Evolutionary conservation across 164 flowering plant genomes (phyloP), one percentile per base, ranked within the genome.

Genomic region (Vitis labrusca): DNA sequence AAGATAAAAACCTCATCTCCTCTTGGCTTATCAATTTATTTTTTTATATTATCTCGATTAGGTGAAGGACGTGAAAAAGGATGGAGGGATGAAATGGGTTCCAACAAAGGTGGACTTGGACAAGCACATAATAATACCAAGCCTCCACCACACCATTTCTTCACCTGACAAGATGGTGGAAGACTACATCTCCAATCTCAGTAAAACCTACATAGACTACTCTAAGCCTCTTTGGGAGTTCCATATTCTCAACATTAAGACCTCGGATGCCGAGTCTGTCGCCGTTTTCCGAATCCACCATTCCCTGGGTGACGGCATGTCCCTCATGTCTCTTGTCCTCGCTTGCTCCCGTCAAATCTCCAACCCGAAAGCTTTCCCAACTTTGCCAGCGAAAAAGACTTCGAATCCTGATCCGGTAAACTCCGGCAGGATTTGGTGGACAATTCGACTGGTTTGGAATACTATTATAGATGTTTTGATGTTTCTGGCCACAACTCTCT

Each of bases 231-330:
- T 87, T 0, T 91, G 96, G 96, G 96, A 91, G 1, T 71, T 86
- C 48, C 93, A 91, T 66, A 52, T 86, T 48, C 87, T 91, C 58
- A 86, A 88, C 50, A 47, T 89, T 12, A 74, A 77, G 64, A 87
- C 88, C 48, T 50, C 82, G 1, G 79, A 84, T n/a, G 86, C 90
- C 0, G 80, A 82, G 29, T 76, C 86, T 0, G 66, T 80, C 1
- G 87, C 71, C 3, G 48, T 89, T 3, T 75, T 86, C 32, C 76
- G 84, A 51, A 71, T 87, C 63, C 93, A 91, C 74, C 96, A 91
- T 72, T 89, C 97, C 0, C 71, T 89, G 9, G 94, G 97, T 5
- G 94, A 91, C 59, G 94, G 92, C 16, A 61, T 76, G 10, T 91
- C 94, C 2, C 83, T 89, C 23, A 79, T 89, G 59, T 82, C 90